Conservation (phyloP, 805 yeast genomes). For the Vanderwaltozyma tropicalis region DNA sequence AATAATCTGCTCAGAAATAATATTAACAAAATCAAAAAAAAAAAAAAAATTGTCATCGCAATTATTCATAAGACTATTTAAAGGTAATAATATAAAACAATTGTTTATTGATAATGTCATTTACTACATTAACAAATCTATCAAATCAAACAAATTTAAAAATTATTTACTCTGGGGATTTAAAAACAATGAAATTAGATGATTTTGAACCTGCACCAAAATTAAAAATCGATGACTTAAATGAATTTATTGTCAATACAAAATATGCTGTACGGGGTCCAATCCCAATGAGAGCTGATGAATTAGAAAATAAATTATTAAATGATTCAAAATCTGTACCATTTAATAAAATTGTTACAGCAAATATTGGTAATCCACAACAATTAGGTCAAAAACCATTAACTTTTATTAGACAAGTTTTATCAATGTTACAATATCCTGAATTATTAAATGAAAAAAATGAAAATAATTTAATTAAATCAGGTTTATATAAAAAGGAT, state of each 20-base stretch:
- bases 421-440: slow-evolving; percentile 81
- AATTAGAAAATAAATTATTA: slow-evolving; percentile 48
- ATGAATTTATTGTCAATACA: slow-evolving; percentile 66
- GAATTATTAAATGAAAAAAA: slow-evolving; percentile 35
- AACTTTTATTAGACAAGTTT: slow-evolving; percentile 85
- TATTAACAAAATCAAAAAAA: too few species aligned
- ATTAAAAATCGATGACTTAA: slow-evolving; percentile 44
- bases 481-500: slow-evolving; percentile 42
- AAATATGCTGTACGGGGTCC: slow-evolving; percentile 96
- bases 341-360: slow-evolving; percentile 65
- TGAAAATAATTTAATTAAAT: not conserved
- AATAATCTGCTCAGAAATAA: too few species aligned
- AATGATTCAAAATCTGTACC: slow-evolving; percentile 55
- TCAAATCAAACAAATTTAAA: not conserved
- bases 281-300: slow-evolving; percentile 85
- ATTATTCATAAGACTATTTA: too few species aligned
- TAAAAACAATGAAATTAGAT: not conserved
- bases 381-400: slow-evolving; percentile 89
- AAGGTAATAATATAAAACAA: too few species aligned
- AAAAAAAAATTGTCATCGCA: too few species aligned
- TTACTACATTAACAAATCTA: too few species aligned
- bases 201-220: slow-evolving; percentile 1
- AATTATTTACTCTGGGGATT: not conserved
- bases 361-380: slow-evolving; percentile 97
- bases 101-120: too few species aligned